A percentile compares a stretch with the other conserved stretches of the same genome.
Conservation (phyloP, 805 yeast species). For the Candida tallmaniae region DNA sequence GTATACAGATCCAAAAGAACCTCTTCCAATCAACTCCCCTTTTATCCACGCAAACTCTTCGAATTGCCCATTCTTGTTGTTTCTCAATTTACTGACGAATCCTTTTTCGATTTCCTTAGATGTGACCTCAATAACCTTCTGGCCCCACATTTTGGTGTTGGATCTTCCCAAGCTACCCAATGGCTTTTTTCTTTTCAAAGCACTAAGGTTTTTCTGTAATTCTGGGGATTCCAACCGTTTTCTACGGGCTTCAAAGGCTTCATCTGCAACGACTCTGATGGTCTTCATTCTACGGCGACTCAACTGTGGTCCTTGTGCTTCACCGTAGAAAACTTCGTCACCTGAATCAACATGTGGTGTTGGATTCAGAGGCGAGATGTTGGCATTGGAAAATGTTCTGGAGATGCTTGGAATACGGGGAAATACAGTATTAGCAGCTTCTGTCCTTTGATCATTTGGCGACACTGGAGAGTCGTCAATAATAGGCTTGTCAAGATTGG, state of each 20-base stretch:
- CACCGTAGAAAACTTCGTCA: constrained; percentile 34
- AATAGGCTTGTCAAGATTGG: constrained; percentile 89
- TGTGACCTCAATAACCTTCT: constrained; percentile 84
- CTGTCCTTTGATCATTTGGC: constrained; percentile 25
- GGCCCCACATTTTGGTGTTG: constrained; percentile 98
- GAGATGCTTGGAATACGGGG: constrained; percentile 32
- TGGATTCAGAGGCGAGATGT: constrained; percentile 30
- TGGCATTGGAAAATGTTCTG: constrained; percentile 41
- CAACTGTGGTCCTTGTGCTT: constrained; percentile 34
- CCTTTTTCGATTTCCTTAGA: constrained; percentile 61
- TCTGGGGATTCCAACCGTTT: constrained; percentile 28
- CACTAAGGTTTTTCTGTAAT: not conserved
- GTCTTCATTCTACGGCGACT: constrained; percentile 73
- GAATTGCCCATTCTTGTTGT: constrained; percentile 56
- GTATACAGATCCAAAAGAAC: constrained; percentile 93
- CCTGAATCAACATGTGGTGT: constrained; percentile 19
- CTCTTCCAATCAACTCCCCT: constrained; percentile 95
- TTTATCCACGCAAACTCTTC: constrained; percentile 96
- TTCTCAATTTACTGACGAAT: constrained; percentile 60
- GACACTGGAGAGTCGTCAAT: constrained; percentile 64
- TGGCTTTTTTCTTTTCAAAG: not conserved
- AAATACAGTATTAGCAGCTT: not conserved
- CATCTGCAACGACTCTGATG: constrained; percentile 88
- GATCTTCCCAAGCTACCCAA: constrained; percentile 46
- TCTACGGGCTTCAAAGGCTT: constrained; percentile 79